Evolutionary conservation across 2,329 filamentous ascomycete genomes (phyloP).

Genomic region (Colletotrichum sojae): DNA sequence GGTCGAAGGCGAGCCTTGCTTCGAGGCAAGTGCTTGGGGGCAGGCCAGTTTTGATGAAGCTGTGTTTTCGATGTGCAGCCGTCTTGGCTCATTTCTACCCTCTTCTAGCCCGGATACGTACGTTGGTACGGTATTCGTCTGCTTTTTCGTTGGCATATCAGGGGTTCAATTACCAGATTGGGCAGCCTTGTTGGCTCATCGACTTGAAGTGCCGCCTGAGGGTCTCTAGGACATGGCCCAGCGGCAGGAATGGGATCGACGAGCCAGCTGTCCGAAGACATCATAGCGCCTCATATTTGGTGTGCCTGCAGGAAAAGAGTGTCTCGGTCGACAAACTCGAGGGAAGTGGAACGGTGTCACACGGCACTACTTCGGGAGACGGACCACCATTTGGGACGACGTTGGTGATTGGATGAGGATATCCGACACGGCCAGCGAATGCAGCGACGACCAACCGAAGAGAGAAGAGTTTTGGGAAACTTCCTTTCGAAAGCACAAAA

Average conservation of each 20-base stretch:
- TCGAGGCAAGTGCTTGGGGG: background rate
- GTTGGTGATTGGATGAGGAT: background rate
- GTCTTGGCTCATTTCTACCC: too few species aligned
- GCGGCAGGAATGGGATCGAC: background rate
- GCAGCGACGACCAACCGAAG: background rate
- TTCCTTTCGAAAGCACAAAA: too few species aligned
- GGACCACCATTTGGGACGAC: background rate
- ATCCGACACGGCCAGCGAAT: background rate
- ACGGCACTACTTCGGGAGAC: background rate
- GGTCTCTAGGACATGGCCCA: background rate
- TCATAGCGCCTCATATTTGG: too few species aligned
- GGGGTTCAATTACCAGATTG: too few species aligned
- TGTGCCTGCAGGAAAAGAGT: background rate
- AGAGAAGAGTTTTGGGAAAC: too few species aligned
- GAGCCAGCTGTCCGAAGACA: background rate
- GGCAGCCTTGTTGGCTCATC: background rate
- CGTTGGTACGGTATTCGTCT: too few species aligned
- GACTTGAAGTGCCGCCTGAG: background rate
- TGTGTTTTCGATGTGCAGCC: too few species aligned
- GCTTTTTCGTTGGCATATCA: too few species aligned
- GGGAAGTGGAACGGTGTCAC: constrained; percentile 3
- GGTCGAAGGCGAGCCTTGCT: background rate
- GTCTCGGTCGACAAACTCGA: background rate
- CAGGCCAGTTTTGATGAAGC: background rate
- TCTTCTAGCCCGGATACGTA: too few species aligned